These are phyloP conservation scores for Microdochium paspali DNA, from an alignment of 2,329 filamentous ascomycete species.

Conservation along the genomic window DNA sequence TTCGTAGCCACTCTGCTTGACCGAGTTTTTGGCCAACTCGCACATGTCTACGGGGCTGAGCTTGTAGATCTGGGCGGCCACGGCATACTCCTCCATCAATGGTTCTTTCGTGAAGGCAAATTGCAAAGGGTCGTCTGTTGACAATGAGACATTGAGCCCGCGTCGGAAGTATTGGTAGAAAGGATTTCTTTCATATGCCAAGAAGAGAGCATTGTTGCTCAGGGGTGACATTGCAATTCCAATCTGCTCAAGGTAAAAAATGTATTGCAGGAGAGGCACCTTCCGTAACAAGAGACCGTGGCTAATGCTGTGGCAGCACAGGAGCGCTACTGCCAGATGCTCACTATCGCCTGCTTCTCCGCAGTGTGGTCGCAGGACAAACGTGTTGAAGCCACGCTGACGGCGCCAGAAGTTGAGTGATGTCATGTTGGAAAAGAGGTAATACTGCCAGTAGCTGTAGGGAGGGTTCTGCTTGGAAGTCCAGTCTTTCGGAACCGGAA, in stretches of 20 bases:
- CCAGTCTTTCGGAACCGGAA: slow-evolving; percentile 84
- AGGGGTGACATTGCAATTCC: slow-evolving; percentile 99
- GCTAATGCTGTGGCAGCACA: slow-evolving; percentile 95
- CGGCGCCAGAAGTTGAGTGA: slow-evolving; percentile 90
- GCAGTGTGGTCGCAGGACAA: slow-evolving; percentile 85
- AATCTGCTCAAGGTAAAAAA: slow-evolving; percentile 97
- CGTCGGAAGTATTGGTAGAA: slow-evolving; percentile 94
- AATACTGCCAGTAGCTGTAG: slow-evolving; percentile 99
- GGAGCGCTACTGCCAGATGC: slow-evolving; percentile 81
- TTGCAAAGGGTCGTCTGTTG: slow-evolving; percentile 92
- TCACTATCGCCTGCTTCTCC: slow-evolving; percentile 96
- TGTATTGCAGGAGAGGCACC: slow-evolving; percentile 87
- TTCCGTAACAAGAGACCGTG: slow-evolving; percentile 89
- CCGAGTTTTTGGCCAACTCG: slow-evolving; percentile 91
- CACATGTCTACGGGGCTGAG: slow-evolving; percentile 97
- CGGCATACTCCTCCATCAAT: slow-evolving; percentile 94
- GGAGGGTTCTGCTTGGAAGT: slow-evolving; percentile 89
- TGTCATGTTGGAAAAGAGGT: slow-evolving; percentile 86
- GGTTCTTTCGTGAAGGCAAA: slow-evolving; percentile 99
- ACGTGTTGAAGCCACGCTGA: slow-evolving; percentile 89
- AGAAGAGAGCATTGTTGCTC: slow-evolving; percentile 93
- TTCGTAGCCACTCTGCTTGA: slow-evolving; percentile 91
- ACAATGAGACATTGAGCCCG: slow-evolving; percentile 89
- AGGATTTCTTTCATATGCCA: slow-evolving; percentile 94
- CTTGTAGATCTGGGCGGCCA: slow-evolving; percentile 98